phyloP scores from a whole-genome alignment of 106 monocot genomes.

The Alisma plantagoaquatica region DNA sequence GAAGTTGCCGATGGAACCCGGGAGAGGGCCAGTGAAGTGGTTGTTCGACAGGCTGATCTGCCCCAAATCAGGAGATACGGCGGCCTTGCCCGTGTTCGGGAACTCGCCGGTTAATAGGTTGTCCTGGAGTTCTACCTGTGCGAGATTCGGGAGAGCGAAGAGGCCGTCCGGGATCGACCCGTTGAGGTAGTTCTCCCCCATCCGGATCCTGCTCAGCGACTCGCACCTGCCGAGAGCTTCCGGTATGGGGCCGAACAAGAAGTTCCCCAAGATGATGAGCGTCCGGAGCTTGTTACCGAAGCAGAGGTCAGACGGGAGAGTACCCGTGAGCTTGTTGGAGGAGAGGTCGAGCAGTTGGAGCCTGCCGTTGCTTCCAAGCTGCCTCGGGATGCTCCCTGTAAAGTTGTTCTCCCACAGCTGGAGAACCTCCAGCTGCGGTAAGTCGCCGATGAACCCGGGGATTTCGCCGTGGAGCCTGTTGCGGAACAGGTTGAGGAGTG shows the following conservation, averaged over 20 bases:
- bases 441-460: slow-evolving; percentile 50
- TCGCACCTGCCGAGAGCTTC: slow-evolving; percentile 41
- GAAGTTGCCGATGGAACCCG: slow-evolving; percentile 53
- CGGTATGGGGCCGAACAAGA: slow-evolving; percentile 64
- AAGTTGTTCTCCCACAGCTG: slow-evolving; percentile 88
- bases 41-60: slow-evolving; percentile 82
- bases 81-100: slow-evolving; percentile 18
- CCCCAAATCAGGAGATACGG: slow-evolving; percentile 44
- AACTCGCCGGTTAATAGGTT: slow-evolving; percentile 63
- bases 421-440: slow-evolving; percentile 49
- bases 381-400: slow-evolving; percentile 40
- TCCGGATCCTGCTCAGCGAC: slow-evolving; percentile 51
- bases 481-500: slow-evolving; percentile 56
- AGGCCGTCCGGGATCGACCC: slow-evolving; percentile 52
- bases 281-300: slow-evolving; percentile 40
- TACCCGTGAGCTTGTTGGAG: slow-evolving; percentile 46
- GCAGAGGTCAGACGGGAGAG: slow-evolving; percentile 46
- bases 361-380: slow-evolving; percentile 35
- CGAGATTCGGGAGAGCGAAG: slow-evolving; percentile 45
- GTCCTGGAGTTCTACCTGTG: slow-evolving; percentile 68
- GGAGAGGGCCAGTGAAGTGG: slow-evolving; percentile 41
- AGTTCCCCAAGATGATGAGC: slow-evolving; percentile 60
- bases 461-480: slow-evolving; percentile 50
- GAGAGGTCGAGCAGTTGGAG: slow-evolving; percentile 48
- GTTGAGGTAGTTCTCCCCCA: slow-evolving; percentile 82